Evolutionary conservation across 169 alveolate species (phyloP), one percentile per base, ranked within the genome.

Genomic region (Plasmodium sp.): DNA sequence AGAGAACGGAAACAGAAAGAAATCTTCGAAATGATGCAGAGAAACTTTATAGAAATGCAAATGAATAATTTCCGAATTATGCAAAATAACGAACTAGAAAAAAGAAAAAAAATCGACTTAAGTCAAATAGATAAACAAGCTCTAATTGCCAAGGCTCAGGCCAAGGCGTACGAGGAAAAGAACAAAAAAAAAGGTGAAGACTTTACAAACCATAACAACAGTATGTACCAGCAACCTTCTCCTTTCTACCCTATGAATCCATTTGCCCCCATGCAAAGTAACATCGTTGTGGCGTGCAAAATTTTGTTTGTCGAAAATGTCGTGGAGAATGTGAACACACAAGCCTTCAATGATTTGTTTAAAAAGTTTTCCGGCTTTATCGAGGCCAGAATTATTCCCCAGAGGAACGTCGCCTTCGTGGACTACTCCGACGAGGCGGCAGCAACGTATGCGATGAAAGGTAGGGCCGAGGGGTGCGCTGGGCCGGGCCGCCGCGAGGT

Each of bases 321-420:
- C 75, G 98, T 97, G 5, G 98, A 96, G 58, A 96, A 93, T 62
- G 97, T 96, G 51, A 93, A 94, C 58, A 77, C 90, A 41, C 80
- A 92, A 41, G 97, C 92, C 16, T 96, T 97, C 36, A 80, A 92
- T 72, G 94, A 84, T 71, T 72, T 97, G 74, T 97, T 97, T 82
- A 88, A 94, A 81, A 80, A 81, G 34, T 88, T 92, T 81, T 92
- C 97, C 36, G 98, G 98, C 31, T 96, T 95, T 84, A 58, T 92
- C 14, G 98, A 97, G 48, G 96, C 97, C n/a, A 95, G 98, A 54
- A 96, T 96, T 77, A 96, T 97, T 58, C 94, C 97, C 16, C 92
- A 97, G 85, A 85, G 97, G 58, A 90, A 95, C 43, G 98, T 97
- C 48, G 98, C 98, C 4, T 96, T 97, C 74, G 97, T 97, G 31